A percentile compares a stretch with the other conserved stretches of the same genome.
These are phyloP conservation scores for Psilocybe azurescens DNA, from an alignment of 768 basidiomycete genomes.

Conservation along the genomic window DNA sequence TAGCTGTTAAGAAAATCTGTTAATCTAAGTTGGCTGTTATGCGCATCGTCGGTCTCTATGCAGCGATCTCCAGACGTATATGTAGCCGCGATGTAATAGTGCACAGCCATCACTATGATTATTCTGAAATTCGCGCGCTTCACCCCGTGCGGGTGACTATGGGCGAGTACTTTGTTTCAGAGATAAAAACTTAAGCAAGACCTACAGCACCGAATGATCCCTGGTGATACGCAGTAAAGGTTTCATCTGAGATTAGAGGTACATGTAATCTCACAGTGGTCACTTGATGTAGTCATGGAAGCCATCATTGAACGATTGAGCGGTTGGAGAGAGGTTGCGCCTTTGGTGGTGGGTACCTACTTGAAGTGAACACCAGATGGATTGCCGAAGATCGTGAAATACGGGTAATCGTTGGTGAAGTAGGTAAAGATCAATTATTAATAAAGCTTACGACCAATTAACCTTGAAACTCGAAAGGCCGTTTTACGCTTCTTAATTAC, in stretches of 20 bases:
- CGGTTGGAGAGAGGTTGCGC: not conserved
- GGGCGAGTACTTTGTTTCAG: constrained; percentile 7
- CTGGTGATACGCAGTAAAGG: constrained; percentile 12
- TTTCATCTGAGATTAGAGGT: constrained; percentile 8
- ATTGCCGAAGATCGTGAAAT: constrained; percentile 2
- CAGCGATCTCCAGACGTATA: constrained; percentile 10
- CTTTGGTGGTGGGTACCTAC: not conserved
- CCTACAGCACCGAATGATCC: constrained; percentile 6
- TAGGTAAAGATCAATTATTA: not conserved
- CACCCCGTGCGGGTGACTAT: not conserved
- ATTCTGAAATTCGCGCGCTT: constrained; percentile 1
- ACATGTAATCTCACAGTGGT: constrained; percentile 11
- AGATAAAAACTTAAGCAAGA: constrained; percentile 4
- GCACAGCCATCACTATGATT: constrained; percentile 13
- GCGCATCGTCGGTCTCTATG: constrained; percentile 22
- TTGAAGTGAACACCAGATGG: not conserved
- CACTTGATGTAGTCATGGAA: constrained; percentile 24
- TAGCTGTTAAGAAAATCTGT: constrained; percentile 15
- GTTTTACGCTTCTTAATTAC: not conserved
- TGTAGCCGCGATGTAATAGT: not conserved
- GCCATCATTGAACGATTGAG: constrained; percentile 14
- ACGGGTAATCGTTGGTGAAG: constrained; percentile 1
- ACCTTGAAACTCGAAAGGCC: not conserved
- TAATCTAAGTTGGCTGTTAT: constrained; percentile 24
- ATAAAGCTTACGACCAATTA: constrained; percentile 4